Evolutionary conservation across 345 rosid genomes (phyloP).

Genomic region (Boechera divaricarpa): DNA sequence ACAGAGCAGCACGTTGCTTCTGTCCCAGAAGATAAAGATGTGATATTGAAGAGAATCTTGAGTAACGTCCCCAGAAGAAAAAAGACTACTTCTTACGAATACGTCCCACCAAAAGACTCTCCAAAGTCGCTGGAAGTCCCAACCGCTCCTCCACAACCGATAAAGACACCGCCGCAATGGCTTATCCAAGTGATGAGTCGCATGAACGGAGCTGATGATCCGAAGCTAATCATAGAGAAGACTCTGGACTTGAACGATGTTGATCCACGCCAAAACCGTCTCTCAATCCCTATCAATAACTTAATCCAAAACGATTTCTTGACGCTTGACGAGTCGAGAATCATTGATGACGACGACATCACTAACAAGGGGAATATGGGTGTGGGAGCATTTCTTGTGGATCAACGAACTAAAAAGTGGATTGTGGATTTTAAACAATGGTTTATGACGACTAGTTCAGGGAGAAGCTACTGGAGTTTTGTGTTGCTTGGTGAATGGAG

Average conservation of each 20-base stretch:
- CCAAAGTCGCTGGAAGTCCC: not conserved
- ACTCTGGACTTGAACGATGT: constrained; percentile 16
- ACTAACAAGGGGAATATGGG: not conserved
- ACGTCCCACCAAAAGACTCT: not conserved
- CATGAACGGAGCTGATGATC: constrained; percentile 9
- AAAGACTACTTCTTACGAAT: not conserved
- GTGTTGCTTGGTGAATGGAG: constrained; percentile 35
- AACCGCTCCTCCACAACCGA: not conserved
- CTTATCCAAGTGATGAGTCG: not conserved
- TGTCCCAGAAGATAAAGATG: not conserved
- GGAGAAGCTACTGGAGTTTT: not conserved
- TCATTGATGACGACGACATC: constrained; percentile 8
- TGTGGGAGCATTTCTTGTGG: constrained; percentile 25
- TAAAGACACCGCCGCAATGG: constrained; percentile 16
- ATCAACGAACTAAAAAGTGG: constrained; percentile 20
- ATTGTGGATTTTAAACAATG: constrained; percentile 8
- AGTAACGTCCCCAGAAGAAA: constrained; percentile 9
- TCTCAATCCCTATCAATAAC: constrained; percentile 21
- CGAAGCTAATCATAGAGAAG: constrained; percentile 23
- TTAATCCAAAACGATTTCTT: constrained; percentile 9
- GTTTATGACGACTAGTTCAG: not conserved
- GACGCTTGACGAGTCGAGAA: not conserved
- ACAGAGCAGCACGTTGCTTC: not conserved
- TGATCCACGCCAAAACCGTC: constrained; percentile 18
- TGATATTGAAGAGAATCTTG: not conserved